A percentile compares a stretch with the other conserved stretches of the same genome.
Evolutionary conservation across 2,329 filamentous ascomycete species (phyloP).

Genomic region (Drechslerella stenobrocha): DNA sequence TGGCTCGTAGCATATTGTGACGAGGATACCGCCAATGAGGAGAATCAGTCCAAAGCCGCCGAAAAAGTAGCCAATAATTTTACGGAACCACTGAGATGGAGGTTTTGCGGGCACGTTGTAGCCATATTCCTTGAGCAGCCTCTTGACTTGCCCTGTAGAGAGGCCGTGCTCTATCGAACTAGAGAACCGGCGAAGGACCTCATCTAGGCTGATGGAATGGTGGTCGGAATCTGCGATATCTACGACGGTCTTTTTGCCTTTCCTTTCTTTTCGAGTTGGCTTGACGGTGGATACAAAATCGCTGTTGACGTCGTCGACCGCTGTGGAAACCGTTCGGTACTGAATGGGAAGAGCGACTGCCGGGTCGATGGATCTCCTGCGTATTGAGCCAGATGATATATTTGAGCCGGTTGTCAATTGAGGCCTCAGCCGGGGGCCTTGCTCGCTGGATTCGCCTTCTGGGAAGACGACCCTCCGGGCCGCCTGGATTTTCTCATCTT

Average conservation of each 20-base stretch:
- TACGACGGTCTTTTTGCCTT: constrained; percentile 33
- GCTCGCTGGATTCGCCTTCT: constrained; percentile 8
- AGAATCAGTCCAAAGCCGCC: constrained; percentile 75
- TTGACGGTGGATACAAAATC: constrained; percentile 15
- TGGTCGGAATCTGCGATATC: constrained; percentile 40
- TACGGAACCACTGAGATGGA: constrained; percentile 64
- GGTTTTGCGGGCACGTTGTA: constrained; percentile 69
- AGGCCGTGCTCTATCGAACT: constrained; percentile 37
- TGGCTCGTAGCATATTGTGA: constrained; percentile 76
- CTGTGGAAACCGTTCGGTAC: constrained; percentile 37
- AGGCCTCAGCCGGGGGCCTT: background rate
- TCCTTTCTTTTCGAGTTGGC: constrained; percentile 24
- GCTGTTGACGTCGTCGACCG: constrained; percentile 31
- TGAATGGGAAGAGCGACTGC: constrained; percentile 36
- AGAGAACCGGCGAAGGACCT: constrained; percentile 38
- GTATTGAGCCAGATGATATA: constrained; percentile 27
- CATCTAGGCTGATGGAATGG: constrained; percentile 35
- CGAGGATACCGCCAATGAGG: constrained; percentile 69
- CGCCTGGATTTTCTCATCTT: constrained; percentile 39
- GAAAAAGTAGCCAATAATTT: constrained; percentile 71
- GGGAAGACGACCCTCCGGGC: constrained; percentile 29
- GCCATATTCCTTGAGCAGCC: constrained; percentile 63
- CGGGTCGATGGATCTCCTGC: constrained; percentile 28
- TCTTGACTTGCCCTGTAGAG: constrained; percentile 23
- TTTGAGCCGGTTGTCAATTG: constrained; percentile 9